Base-by-base conservation (phyloP, 805 yeast genomes). In the Candida oleophila region DNA sequence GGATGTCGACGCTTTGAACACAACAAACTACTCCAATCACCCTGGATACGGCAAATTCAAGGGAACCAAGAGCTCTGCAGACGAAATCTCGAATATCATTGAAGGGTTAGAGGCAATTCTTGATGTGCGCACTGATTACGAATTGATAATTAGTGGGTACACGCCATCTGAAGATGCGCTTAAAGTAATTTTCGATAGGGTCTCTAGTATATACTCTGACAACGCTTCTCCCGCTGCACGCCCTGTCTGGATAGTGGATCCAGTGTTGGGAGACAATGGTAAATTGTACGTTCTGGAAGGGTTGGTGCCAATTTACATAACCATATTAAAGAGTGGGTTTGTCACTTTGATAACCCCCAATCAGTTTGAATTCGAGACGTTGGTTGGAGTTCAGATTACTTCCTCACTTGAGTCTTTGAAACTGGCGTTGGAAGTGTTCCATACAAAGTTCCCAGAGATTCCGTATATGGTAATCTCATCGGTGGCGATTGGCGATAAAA, bases 201-300 rank as follows among this genome's bases (percentile, higher is more conserved):
- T 82, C 44, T 49, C 62, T 68, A 42, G 67, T 43, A 44, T 40
- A 58, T 55, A 25, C 9, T 25, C 11, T n/a, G n/a, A n/a, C n/a
- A n/a, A n/a, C n/a, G n/a, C 30, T 11, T 25, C 30, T 25, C 11
- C 30, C 11, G 30, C 11, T 25, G 9, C 30, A 25, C 22, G 30
- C 1, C 68, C 78, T 0, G 64, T 78, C 15, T 82, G 92, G 83
- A 74, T 91, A 3, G 61, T 92, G 42, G 98, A 92, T 62, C 98
- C 98, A 1, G 94, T 92, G 1, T 67, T 92, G 61, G 98, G 98
- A 11, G 98, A 92, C 60, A 85, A 89, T 55, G 97, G 96, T 1
- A 76, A 71, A 47, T 64, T 90, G 2, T 92, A 92, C 61, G 96
- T 92, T 1, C 75, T 76, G 48, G 76, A 74, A 45, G 75, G 68